These are phyloP conservation scores for Syzygium jambos DNA, from an alignment of 345 rosid genomes.

Conservation along the genomic window DNA sequence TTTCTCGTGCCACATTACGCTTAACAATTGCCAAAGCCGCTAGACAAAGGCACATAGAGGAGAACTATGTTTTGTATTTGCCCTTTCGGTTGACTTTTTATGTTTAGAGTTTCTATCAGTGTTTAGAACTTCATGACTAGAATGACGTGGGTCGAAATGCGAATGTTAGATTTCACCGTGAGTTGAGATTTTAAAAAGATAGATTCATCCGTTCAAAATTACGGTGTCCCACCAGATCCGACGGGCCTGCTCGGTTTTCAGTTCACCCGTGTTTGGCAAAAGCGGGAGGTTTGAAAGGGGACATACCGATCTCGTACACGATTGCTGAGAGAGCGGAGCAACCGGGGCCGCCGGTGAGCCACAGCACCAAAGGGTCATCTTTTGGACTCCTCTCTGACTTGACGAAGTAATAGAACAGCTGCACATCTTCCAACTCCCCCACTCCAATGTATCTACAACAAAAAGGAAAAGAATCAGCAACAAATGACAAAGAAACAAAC, in stretches of 20 bases:
- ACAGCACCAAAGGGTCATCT: not conserved
- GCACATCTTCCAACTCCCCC: conserved; percentile 6
- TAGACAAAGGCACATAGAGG: too few species aligned
- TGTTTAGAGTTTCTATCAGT: too few species aligned
- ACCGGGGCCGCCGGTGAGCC: not conserved
- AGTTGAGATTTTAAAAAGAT: too few species aligned
- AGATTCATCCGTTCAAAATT: too few species aligned
- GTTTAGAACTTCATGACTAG: too few species aligned
- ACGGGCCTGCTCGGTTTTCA: not conserved
- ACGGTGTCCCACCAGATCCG: too few species aligned
- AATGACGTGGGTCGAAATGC: too few species aligned
- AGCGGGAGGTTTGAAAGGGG: not conserved
- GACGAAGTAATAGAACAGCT: conserved; percentile 7
- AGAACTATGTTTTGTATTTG: too few species aligned
- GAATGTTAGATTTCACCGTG: too few species aligned
- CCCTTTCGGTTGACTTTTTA: too few species aligned
- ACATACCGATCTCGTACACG: not conserved
- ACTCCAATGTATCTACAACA: conserved; percentile 2
- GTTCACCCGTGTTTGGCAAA: not conserved
- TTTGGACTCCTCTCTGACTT: conserved; percentile 4
- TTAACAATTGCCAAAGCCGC: too few species aligned
- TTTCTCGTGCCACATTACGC: too few species aligned
- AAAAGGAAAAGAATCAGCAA: not conserved
- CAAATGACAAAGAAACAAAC: not conserved
- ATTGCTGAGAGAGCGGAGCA: not conserved